A percentile compares a stretch with the other conserved stretches of the same genome.
phyloP scores from a whole-genome alignment of 768 basidiomycete species.

The Pulveroboletus sp. region DNA sequence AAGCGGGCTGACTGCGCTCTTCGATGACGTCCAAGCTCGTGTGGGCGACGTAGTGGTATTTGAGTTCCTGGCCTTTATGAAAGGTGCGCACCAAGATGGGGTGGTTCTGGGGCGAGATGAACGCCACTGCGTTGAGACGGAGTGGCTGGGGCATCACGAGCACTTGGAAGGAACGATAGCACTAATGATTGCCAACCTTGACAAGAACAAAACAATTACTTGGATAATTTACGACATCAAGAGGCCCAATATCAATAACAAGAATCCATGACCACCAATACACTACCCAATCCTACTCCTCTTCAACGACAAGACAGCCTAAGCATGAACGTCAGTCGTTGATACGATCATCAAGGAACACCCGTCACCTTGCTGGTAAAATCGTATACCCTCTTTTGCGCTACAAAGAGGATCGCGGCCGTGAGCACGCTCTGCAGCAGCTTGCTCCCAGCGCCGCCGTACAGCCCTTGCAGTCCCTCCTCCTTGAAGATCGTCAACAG shows the following conservation, averaged over 20 bases:
- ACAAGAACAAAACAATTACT: not conserved
- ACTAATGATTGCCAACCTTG: too few species aligned
- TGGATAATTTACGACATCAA: not conserved
- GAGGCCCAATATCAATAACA: not conserved
- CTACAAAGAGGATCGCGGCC: constrained; percentile 89
- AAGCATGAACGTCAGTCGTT: constrained; percentile 1
- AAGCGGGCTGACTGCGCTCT: constrained; percentile 66
- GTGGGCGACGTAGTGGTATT: constrained; percentile 90
- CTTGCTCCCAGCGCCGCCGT: constrained; percentile 85
- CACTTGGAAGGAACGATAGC: too few species aligned
- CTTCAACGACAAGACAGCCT: constrained; percentile 16
- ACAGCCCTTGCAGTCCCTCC: constrained; percentile 81
- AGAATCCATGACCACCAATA: too few species aligned
- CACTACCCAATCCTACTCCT: constrained; percentile 1
- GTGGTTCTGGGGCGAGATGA: constrained; percentile 80
- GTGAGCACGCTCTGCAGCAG: constrained; percentile 89
- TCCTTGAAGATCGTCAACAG: constrained; percentile 71
- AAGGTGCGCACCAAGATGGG: constrained; percentile 75
- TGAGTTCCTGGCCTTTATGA: constrained; percentile 56
- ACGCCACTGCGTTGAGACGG: constrained; percentile 77
- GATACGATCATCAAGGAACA: too few species aligned
- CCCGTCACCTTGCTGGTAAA: constrained; percentile 49
- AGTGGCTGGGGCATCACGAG: constrained; percentile 58
- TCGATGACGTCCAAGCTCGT: constrained; percentile 89
- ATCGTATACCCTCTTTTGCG: constrained; percentile 80